Evolutionary conservation across 768 basidiomycete species (phyloP).

Genomic region (Suillus weaverae): DNA sequence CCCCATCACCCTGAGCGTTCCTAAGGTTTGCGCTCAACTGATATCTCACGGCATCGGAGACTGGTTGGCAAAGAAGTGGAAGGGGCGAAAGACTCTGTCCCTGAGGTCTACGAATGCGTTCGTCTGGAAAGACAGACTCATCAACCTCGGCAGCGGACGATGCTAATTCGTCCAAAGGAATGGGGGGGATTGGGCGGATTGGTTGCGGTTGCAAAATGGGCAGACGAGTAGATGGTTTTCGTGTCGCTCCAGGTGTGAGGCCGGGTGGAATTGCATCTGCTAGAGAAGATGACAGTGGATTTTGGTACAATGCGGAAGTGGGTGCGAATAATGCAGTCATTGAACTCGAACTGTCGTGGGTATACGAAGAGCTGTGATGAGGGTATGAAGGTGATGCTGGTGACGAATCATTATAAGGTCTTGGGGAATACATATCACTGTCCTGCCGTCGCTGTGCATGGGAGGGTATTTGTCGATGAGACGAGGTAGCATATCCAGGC

Average conservation of each 20-base stretch:
- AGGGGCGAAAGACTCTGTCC: slow-evolving; percentile 26
- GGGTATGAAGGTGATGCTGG: slow-evolving; percentile 18
- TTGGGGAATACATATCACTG: slow-evolving; percentile 20
- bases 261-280: slow-evolving; percentile 22
- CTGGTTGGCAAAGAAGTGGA: slow-evolving; percentile 35
- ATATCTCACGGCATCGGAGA: slow-evolving; percentile 33
- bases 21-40: slow-evolving; percentile 18
- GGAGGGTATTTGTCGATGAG: slow-evolving; percentile 17
- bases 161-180: slow-evolving; percentile 31
- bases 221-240: slow-evolving; percentile 16
- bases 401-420: slow-evolving; percentile 6
- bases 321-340: slow-evolving; percentile 22
- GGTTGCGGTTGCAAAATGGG: slow-evolving; percentile 35
- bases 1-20: neutral
- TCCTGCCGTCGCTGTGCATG: slow-evolving; percentile 17
- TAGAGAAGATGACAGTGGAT: slow-evolving; percentile 26
- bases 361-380: slow-evolving; percentile 20
- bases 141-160: slow-evolving; percentile 19
- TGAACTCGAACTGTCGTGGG: slow-evolving; percentile 23
- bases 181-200: slow-evolving; percentile 35
- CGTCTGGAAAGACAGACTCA: slow-evolving; percentile 2
- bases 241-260: slow-evolving; percentile 19
- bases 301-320: slow-evolving; percentile 20
- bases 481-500: slow-evolving; percentile 29
- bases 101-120: slow-evolving; percentile 6